phyloP scores from a whole-genome alignment of 352 stramenopile genomes.

The Globisporangium radiosum region DNA sequence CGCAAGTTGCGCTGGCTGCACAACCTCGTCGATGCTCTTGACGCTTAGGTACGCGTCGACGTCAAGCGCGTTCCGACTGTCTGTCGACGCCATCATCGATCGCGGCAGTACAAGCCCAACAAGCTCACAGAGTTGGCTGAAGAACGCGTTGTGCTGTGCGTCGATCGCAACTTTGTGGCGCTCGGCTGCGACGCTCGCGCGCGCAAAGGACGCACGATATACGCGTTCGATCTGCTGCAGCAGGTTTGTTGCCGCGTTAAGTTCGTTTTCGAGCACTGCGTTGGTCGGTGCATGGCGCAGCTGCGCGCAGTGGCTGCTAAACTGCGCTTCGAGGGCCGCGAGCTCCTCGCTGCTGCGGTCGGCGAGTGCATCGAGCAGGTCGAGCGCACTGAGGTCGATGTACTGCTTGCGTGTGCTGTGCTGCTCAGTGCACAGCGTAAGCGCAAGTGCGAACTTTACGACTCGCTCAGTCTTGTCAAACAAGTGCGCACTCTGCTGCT shows the following conservation, averaged over 20 bases:
- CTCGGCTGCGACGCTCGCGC: constrained; percentile 28
- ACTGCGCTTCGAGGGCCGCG: constrained; percentile 37
- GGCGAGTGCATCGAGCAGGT: constrained; percentile 71
- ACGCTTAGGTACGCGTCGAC: constrained; percentile 45
- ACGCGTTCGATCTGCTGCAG: constrained; percentile 64
- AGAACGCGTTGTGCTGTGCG: constrained; percentile 40
- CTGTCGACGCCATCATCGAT: not conserved
- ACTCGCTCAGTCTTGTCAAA: constrained; percentile 54
- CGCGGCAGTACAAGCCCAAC: constrained; percentile 27
- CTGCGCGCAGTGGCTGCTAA: constrained; percentile 34
- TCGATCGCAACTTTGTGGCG: constrained; percentile 49
- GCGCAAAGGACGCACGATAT: constrained; percentile 71
- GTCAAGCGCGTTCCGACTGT: constrained; percentile 18
- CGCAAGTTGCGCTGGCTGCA: constrained; percentile 8
- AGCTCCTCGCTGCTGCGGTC: constrained; percentile 54
- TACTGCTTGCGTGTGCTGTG: constrained; percentile 48
- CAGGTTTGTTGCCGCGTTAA: constrained; percentile 39
- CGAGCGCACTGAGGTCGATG: constrained; percentile 61
- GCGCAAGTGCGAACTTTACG: constrained; percentile 51
- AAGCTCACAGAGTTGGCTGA: constrained; percentile 31
- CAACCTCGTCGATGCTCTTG: constrained; percentile 37
- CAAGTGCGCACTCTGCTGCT: constrained; percentile 46
- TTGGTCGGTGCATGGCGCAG: constrained; percentile 75
- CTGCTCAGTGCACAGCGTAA: constrained; percentile 51
- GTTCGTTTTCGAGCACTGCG: constrained; percentile 44